Percentiles rank a stretch among this genome's conserved stretches.
phyloP scores from a whole-genome alignment of 2,329 filamentous ascomycete genomes.

The Ustulina deusta region DNA sequence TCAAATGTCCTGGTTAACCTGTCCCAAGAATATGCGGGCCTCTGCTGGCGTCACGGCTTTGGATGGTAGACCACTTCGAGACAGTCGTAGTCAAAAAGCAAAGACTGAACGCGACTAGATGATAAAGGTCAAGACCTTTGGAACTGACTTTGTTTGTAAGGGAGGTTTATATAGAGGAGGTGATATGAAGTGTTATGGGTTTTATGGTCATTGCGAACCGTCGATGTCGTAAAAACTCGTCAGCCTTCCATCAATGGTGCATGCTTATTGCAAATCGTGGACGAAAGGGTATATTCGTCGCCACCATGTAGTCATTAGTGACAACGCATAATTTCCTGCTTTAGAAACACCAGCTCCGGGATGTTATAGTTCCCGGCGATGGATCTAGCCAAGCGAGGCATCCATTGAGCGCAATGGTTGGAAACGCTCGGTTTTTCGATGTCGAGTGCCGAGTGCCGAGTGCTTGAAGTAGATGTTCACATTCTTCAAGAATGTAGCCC shows the following conservation, averaged over 20 bases:
- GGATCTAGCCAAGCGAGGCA: conserved; percentile 8
- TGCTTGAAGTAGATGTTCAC: conserved; percentile 1
- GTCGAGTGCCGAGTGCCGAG: conserved; percentile 3
- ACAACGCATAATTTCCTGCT: conserved; percentile 16
- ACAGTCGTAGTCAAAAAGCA: conserved; percentile 5
- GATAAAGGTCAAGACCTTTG: conserved; percentile 4
- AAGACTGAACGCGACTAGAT: neutral
- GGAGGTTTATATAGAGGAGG: conserved; percentile 24
- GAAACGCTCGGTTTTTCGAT: neutral
- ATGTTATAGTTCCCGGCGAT: conserved; percentile 6
- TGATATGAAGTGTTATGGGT: conserved; percentile 16
- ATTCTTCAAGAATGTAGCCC: conserved; percentile 13
- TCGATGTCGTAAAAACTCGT: conserved; percentile 34
- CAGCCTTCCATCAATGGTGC: conserved; percentile 16
- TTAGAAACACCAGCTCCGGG: conserved; percentile 1
- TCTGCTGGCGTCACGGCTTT: neutral
- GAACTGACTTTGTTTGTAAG: conserved; percentile 13
- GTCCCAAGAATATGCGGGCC: neutral
- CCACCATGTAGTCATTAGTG: conserved; percentile 15
- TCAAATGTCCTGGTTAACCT: neutral
- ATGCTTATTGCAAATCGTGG: conserved; percentile 9
- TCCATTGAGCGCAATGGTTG: neutral
- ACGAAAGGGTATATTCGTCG: conserved; percentile 15
- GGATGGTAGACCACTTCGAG: conserved; percentile 4
- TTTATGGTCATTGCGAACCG: conserved; percentile 32